Percentiles rank a stretch among this genome's conserved stretches.
Evolutionary conservation across 805 yeast genomes (phyloP).

Genomic region (Torulaspora indica): DNA sequence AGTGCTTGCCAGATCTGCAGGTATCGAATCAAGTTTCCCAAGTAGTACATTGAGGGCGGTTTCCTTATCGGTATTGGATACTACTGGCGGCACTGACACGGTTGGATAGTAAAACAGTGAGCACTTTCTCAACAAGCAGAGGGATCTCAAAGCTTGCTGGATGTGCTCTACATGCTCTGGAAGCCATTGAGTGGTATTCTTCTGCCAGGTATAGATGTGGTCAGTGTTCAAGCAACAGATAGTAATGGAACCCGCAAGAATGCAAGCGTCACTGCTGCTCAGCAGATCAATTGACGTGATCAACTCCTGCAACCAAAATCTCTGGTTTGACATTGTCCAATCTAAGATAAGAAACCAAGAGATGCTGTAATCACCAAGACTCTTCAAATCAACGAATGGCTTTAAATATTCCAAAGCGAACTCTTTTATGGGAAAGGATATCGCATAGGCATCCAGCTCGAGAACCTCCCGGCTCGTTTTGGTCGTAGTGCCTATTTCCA

Average conservation of each 20-base stretch:
- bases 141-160: conserved; percentile 25
- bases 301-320: conserved; percentile 16
- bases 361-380: neutral
- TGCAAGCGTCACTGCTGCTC: neutral
- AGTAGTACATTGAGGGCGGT: conserved; percentile 2
- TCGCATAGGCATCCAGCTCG: conserved; percentile 6
- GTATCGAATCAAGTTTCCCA: conserved; percentile 5
- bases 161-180: conserved; percentile 24
- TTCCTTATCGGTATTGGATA: neutral
- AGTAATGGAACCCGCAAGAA: conserved; percentile 8
- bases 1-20: conserved; percentile 16
- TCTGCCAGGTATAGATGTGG: conserved; percentile 18
- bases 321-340: conserved; percentile 23
- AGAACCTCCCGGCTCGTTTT: neutral
- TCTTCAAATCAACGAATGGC: conserved; percentile 5
- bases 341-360: conserved; percentile 21
- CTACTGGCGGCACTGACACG: neutral
- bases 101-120: conserved; percentile 13
- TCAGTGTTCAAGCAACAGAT: conserved; percentile 20
- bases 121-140: conserved; percentile 16
- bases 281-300: conserved; percentile 9
- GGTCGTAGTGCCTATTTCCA: neutral
- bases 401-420: conserved; percentile 2
- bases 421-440: conserved; percentile 4
- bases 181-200: conserved; percentile 21